Evolutionary conservation across 2,329 filamentous ascomycete species (phyloP), one percentile per base, ranked within the genome.

Genomic region (Kalmusia sp.): DNA sequence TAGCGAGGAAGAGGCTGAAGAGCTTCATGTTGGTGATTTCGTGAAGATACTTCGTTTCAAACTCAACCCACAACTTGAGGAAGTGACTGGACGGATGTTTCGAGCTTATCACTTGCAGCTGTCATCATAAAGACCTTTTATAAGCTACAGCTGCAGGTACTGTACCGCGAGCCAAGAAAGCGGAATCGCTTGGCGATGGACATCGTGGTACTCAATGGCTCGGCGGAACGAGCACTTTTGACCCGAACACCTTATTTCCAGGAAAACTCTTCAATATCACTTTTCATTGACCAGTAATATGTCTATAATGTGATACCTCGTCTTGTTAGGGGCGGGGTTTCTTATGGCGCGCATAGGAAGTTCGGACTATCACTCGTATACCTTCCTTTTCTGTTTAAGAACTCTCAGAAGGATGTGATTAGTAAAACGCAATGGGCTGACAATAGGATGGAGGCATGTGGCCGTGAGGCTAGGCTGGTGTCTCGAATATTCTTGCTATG

Each of bases 171-270:
- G 44, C 44, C 33, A 37, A 47, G 33, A 17, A 47, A 9, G 33
- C 31, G 44, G 31, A 14, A 30, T 46, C 24, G 31, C 44, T 47
- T 38, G 44, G 44, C 44, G 44, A 30, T 47, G 44, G 44, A 47
- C 44, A 47, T 47, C 19, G 44, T 5, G 44, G 44, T 47, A 37
- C 44, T 47, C 44, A 38, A 35, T 34, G 24, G 12, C 43, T 46
- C 19, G 43, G 43, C 43, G 15, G 19, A 34, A 35, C 30, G 21
- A 35, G 30, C 9, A 21, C 14, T 25, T 46, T 35, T 8, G 43
- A 15, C 15, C n/a, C 21, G 21, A 25, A 27, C 19, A 30, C 21
- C 21, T 24, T 15, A 25, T 7, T 1, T 6, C 21, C 12, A 14
- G 7, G 21, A 46, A 46, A 46, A 24, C 12, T 46, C 43, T 35